Conservation (phyloP, 2,329 filamentous ascomycete genomes). For the Botrytis porri region DNA sequence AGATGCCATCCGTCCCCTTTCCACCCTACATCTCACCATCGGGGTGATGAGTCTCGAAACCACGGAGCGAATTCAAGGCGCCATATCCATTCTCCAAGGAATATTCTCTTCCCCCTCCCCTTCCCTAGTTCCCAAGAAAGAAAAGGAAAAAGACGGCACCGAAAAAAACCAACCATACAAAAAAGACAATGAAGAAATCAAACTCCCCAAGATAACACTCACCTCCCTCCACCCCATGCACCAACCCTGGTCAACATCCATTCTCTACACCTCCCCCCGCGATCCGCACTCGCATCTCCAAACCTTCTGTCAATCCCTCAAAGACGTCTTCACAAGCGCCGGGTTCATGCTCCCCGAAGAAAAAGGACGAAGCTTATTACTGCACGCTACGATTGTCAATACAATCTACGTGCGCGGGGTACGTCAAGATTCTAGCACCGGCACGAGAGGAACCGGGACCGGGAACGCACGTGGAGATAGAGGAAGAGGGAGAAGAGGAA, state of each 20-base stretch:
- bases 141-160: neutral
- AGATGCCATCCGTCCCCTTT: conserved; percentile 70
- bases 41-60: conserved; percentile 75
- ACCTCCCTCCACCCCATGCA: conserved; percentile 53
- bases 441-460: conserved; percentile 29
- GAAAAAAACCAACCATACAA: neutral
- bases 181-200: neutral
- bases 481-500: neutral
- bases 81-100: conserved; percentile 42
- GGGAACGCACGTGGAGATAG: neutral
- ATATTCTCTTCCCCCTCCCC: neutral
- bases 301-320: conserved; percentile 56
- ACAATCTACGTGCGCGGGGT: conserved; percentile 64
- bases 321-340: conserved; percentile 51
- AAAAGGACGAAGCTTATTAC: conserved; percentile 56
- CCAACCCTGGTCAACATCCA: conserved; percentile 29
- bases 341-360: conserved; percentile 56
- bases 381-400: conserved; percentile 86
- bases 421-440: neutral
- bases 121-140: accelerated
- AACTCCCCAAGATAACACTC: neutral
- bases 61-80: conserved; percentile 47
- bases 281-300: conserved; percentile 53
- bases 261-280: conserved; percentile 62
- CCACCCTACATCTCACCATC: conserved; percentile 81